Evolutionary conservation across 768 basidiomycete species (phyloP).

Genomic region (Leccinum incarnatum): DNA sequence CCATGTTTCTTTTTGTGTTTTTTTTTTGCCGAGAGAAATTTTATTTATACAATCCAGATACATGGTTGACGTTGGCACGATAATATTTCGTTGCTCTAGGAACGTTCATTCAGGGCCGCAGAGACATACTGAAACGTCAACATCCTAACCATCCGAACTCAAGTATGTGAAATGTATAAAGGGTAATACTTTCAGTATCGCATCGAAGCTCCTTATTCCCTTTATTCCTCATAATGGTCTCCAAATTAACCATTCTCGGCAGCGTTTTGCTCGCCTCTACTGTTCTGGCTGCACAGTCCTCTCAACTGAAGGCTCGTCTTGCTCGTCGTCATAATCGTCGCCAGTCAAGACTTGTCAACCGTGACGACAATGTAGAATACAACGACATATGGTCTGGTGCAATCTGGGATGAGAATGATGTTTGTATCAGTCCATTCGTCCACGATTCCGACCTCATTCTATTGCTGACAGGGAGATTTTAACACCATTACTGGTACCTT

Average conservation of each 20-base stretch:
- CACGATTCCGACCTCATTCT: not conserved
- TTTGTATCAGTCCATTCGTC: constrained; percentile 2
- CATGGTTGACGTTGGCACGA: not conserved
- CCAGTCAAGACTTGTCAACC: constrained; percentile 12
- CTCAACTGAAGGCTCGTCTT: constrained; percentile 10
- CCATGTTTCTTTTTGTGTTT: not conserved
- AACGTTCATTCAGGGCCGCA: not conserved
- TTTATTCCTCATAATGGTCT: constrained; percentile 13
- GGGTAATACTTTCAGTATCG: not conserved
- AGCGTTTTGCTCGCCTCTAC: constrained; percentile 20
- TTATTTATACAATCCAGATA: not conserved
- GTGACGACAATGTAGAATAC: constrained; percentile 10
- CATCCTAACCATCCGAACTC: not conserved
- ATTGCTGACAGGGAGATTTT: constrained; percentile 8
- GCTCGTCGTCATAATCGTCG: constrained; percentile 14
- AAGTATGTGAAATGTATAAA: not conserved
- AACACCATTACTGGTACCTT: constrained; percentile 11
- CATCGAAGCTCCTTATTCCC: not conserved
- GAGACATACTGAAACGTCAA: not conserved
- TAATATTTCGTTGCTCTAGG: not conserved
- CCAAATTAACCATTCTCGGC: constrained; percentile 12
- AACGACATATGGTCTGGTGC: constrained; percentile 22
- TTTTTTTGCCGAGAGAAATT: not conserved
- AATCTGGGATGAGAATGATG: constrained; percentile 5
- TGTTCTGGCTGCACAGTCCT: constrained; percentile 17